phyloP scores from a whole-genome alignment of 495 filamentous ascomycete species.

The Corynascus novoguineensis region DNA sequence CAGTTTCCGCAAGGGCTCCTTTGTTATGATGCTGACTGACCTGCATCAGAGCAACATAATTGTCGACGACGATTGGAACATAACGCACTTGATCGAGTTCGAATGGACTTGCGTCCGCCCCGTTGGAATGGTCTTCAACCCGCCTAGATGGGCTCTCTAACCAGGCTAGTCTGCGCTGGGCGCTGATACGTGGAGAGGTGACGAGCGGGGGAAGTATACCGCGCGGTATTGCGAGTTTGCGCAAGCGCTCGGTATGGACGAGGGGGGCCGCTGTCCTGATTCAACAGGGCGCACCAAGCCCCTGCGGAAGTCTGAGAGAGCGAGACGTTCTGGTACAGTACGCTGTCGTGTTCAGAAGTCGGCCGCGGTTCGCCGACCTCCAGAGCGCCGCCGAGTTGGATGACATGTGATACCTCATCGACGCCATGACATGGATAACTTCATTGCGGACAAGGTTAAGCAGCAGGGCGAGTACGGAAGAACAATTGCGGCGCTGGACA shows the following conservation, averaged over 20 bases:
- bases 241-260: background rate
- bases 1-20: slow-evolving; percentile 21
- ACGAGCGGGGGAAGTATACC: background rate
- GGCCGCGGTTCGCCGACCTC: background rate
- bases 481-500: background rate
- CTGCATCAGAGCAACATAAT: slow-evolving; percentile 32
- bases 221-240: background rate
- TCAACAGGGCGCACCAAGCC: background rate
- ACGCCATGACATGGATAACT: background rate
- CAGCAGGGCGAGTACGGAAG: background rate
- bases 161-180: background rate
- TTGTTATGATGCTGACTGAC: slow-evolving; percentile 24
- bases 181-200: background rate
- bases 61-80: slow-evolving; percentile 32
- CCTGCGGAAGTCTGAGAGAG: background rate
- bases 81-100: slow-evolving; percentile 25
- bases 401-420: background rate
- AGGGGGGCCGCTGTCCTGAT: background rate
- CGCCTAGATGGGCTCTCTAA: slow-evolving; percentile 16
- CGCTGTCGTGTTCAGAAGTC: background rate
- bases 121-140: slow-evolving; percentile 24
- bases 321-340: background rate
- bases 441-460: background rate
- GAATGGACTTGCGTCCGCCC: slow-evolving; percentile 29
- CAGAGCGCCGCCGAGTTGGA: background rate